Evolutionary conservation across 768 basidiomycete genomes (phyloP), one percentile per base, ranked within the genome.

Genomic region (Lactarius vividus): DNA sequence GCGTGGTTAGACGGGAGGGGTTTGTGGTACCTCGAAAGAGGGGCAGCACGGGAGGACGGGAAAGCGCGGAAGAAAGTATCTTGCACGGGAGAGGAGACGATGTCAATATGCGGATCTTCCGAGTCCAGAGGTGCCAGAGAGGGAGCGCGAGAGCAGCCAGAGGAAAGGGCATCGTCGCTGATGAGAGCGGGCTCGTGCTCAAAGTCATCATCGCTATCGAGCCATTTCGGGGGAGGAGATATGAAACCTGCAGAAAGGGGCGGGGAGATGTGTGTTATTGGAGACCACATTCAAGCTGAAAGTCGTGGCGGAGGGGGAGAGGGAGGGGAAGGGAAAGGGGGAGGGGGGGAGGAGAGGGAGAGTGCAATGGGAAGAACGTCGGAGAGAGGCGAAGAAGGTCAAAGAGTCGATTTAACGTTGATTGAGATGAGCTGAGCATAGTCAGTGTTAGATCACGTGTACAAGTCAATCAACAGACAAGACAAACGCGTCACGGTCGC

Each of bases 161-260:
- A 69, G 1, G 67, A 60, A 59, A 69, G 33, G 31, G 67, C 69
- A 42, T 69, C 69, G 15, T 69, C 67, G 56, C 69, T 70, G 18
- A 44, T 69, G 26, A 69, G 61, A 23, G 69, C 68, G 8, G 68
- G 69, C 44, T 65, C 69, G 15, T 57, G 64, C 39, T 70, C 68
- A 10, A 67, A 53, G 28, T 67, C 68, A 61, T 69, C 69, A 20
- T 69, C 67, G 39, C 59, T 68, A 54, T 62, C 59, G n/a, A 63
- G 62, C 61, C 69, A 62, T 57, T 61, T 67, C 40, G 54, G 31
- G 8, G 29, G 63, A 23, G 66, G 57, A 53, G 60, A 59, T n/a
- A 54, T n/a, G 55, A 58, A 58, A 20, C 20, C 4, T 7, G 60
- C 20, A n/a, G 54, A 29, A 37, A 49, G 56, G 62, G 57, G 55